Conservation (phyloP, 2,329 filamentous ascomycete genomes). For the Hymenoscyphus albidus region DNA sequence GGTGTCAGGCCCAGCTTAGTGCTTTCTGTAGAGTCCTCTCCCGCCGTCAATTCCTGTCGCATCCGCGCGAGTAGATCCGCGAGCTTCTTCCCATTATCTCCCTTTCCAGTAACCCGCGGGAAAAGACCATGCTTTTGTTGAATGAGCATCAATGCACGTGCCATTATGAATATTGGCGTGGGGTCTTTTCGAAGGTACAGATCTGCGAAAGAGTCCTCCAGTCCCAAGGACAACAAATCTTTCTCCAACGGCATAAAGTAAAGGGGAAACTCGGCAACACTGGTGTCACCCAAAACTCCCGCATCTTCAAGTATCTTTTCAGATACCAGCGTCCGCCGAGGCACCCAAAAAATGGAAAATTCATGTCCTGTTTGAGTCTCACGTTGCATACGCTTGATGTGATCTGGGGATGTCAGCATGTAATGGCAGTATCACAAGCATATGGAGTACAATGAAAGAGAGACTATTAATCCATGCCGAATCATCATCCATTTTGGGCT, state of each 20-base stretch:
- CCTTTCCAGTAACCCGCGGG: slow-evolving; percentile 90
- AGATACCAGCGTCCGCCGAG: slow-evolving; percentile 84
- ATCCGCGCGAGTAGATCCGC: slow-evolving; percentile 85
- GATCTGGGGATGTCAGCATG: slow-evolving; percentile 66
- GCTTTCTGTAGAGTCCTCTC: slow-evolving; percentile 65
- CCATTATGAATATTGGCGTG: slow-evolving; percentile 82
- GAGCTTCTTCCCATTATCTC: slow-evolving; percentile 85
- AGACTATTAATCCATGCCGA: slow-evolving; percentile 42
- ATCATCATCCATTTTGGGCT: slow-evolving; percentile 46
- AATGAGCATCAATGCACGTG: slow-evolving; percentile 89
- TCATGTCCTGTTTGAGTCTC: slow-evolving; percentile 90
- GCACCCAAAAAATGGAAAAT: slow-evolving; percentile 95
- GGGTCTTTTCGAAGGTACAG: slow-evolving; percentile 88
- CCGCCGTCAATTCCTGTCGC: slow-evolving; percentile 81
- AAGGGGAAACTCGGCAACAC: slow-evolving; percentile 78
- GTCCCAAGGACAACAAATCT: slow-evolving; percentile 85
- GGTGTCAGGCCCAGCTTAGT: slow-evolving; percentile 69
- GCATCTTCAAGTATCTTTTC: slow-evolving; percentile 90
- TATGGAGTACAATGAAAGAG: slow-evolving; percentile 33
- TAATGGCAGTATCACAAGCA: slow-evolving; percentile 48
- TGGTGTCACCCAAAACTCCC: slow-evolving; percentile 89
- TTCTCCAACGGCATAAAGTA: slow-evolving; percentile 90
- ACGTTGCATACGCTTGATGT: slow-evolving; percentile 84
- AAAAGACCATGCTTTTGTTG: slow-evolving; percentile 92
- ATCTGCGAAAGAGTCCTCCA: slow-evolving; percentile 82